Conservation (phyloP, 805 yeast species). For the Maudiozyma pseudohumilis region DNA sequence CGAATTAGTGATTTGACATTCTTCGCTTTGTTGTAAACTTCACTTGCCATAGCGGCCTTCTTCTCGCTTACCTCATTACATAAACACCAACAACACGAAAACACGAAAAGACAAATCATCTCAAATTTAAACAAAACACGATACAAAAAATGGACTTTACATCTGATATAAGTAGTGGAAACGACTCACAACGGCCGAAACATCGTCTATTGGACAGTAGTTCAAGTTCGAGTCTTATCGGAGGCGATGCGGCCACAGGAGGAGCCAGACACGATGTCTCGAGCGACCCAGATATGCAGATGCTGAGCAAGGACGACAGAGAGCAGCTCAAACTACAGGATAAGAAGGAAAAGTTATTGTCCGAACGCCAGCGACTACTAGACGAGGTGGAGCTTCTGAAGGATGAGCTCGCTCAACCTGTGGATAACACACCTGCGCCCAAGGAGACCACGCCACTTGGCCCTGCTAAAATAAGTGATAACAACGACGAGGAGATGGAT, state of each 20-base stretch:
- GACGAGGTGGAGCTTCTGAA: conserved; percentile 11
- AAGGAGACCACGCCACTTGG: background rate
- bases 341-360: conserved; percentile 12
- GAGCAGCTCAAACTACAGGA: conserved; percentile 13
- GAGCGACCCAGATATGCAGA: conserved; percentile 3
- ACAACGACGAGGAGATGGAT: conserved; percentile 3
- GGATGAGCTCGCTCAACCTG: conserved; percentile 2
- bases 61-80: background rate
- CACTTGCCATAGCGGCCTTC: no score
- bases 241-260: background rate
- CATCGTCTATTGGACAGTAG: no score
- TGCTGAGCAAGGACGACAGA: conserved; percentile 12
- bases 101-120: background rate
- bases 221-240: conserved; percentile 1
- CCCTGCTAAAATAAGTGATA: background rate
- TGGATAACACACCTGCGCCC: conserved; percentile 1
- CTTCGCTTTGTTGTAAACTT: no score
- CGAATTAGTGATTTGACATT: no score
- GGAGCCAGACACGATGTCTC: background rate
- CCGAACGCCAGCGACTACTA: conserved; percentile 12
- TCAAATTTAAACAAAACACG: background rate
- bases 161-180: conserved; percentile 11
- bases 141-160: conserved; percentile 18
- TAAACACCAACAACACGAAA: background rate
- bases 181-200: background rate